phyloP scores from a whole-genome alignment of 2,329 filamentous ascomycete species.

The Akanthomyces uredinophilus region DNA sequence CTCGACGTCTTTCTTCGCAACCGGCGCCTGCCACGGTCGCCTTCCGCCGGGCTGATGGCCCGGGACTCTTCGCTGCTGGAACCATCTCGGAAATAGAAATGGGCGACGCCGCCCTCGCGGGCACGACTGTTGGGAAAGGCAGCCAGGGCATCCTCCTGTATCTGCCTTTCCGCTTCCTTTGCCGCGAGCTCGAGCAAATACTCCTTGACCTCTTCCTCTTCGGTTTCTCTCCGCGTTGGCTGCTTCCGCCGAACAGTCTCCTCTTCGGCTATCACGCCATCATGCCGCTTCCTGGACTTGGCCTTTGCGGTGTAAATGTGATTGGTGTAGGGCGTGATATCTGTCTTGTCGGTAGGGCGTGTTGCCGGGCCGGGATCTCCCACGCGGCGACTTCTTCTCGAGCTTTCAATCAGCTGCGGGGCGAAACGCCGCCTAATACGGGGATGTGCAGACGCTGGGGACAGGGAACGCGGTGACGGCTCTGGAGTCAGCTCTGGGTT shows the following conservation, averaged over 20 bases:
- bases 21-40: conserved; percentile 25
- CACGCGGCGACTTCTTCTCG: conserved; percentile 62
- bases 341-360: conserved; percentile 63
- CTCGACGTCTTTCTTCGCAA: conserved; percentile 56
- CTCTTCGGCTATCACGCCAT: conserved; percentile 23
- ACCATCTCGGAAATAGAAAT: conserved; percentile 64
- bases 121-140: conserved; percentile 70
- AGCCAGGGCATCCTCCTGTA: conserved; percentile 70
- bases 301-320: conserved; percentile 49
- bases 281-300: conserved; percentile 36
- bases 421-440: conserved; percentile 50
- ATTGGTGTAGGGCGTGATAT: conserved; percentile 61
- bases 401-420: conserved; percentile 77
- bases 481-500: conserved; percentile 55
- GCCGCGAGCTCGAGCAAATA: conserved; percentile 77
- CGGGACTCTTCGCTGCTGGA: conserved; percentile 50
- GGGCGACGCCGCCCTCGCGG: conserved; percentile 64
- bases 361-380: conserved; percentile 60
- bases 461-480: conserved; percentile 46
- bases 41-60: conserved; percentile 31
- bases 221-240: conserved; percentile 56
- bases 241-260: conserved; percentile 28
- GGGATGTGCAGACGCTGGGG: conserved; percentile 21
- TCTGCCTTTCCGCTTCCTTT: conserved; percentile 71
- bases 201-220: conserved; percentile 69